Evolutionary conservation across 2,329 filamentous ascomycete genomes (phyloP), one percentile per base, ranked within the genome.

Genomic region (Curvularia sp.): DNA sequence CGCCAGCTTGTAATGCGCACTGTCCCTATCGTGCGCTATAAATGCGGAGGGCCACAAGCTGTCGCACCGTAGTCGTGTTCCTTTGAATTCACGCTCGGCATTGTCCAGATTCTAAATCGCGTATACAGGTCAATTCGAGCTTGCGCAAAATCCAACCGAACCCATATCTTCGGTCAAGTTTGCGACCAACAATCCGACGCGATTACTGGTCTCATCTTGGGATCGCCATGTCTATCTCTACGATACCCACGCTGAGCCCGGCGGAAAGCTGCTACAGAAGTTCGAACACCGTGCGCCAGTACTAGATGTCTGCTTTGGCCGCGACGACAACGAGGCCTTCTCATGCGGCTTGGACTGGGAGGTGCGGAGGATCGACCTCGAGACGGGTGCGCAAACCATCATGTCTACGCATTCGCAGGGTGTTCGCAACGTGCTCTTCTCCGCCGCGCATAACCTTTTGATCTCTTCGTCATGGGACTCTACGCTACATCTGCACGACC

Each of bases 391-490:
- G 52, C 88, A 92, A 75, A 90, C 85, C 0, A 84, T 91, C 8
- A 77, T 99, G 47, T 92, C 90, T 80, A 89, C 87, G 59, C 95
- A 99, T 79, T 80, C 84, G 43, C 87, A 89, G 5, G 89, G 92
- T 53, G 95, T 93, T 54, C 91, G 93, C 73, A 89, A 87, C 64
- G 87, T 99, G 53, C 89, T 91, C 60, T 98, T 93, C 81, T 93
- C 89, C 77, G 82, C 83, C 60, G 83, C 90, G 62, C 87, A 93
- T 74, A 87, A 85, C 48, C 82, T 97, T 62, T 85, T 99, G 57
- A 83, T 98, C 65, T 97, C 93, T 54, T 91, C 91, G 51, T 96
- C 93, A 5, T 99, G 95, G 95, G 94, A 99, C 78, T 88, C 86
- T 61, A 97, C 91, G 6, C 83, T 99, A 43, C 93, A 97, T 76